These are phyloP conservation scores for Cytospora leucostoma DNA, from an alignment of 2,329 filamentous ascomycete genomes.

Conservation along the genomic window DNA sequence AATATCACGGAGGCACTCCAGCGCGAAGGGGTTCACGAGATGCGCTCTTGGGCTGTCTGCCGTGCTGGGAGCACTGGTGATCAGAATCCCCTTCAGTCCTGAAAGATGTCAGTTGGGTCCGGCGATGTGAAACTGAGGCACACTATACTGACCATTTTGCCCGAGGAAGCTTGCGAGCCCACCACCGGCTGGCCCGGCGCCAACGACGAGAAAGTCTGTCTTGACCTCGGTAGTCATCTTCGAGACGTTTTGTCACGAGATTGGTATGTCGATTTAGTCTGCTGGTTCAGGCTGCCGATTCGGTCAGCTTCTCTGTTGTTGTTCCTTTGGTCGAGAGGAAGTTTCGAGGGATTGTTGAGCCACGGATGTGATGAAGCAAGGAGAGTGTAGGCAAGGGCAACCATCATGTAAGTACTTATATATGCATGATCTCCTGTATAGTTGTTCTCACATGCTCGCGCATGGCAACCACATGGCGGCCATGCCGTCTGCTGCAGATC, in stretches of 20 bases:
- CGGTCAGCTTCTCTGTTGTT: too few relatives aligned
- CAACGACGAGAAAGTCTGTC: conserved; percentile 28
- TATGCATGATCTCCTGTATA: too few relatives aligned
- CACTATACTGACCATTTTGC: conserved; percentile 17
- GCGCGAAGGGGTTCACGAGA: conserved; percentile 23
- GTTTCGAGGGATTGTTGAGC: too few relatives aligned
- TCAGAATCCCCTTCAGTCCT: conserved; percentile 23
- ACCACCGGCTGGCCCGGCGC: conserved; percentile 20
- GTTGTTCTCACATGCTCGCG: too few relatives aligned
- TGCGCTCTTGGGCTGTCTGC: conserved; percentile 24
- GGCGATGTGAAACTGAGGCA: neutral
- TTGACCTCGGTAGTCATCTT: conserved; percentile 11
- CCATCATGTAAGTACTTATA: too few relatives aligned
- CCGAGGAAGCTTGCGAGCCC: conserved; percentile 23
- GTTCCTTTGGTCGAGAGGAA: too few relatives aligned
- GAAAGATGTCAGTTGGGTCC: neutral
- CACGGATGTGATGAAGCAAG: neutral
- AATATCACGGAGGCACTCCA: conserved; percentile 44
- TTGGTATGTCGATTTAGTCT: neutral
- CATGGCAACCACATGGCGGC: too few relatives aligned
- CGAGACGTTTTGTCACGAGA: neutral
- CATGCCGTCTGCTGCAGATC: too few relatives aligned
- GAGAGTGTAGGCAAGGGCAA: too few relatives aligned
- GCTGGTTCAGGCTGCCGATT: neutral
- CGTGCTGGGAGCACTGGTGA: conserved; percentile 13